Percentiles rank a stretch among this genome's conserved stretches.
Conservation (phyloP, 306 rosid genomes). For the Malus sieversii region DNA sequence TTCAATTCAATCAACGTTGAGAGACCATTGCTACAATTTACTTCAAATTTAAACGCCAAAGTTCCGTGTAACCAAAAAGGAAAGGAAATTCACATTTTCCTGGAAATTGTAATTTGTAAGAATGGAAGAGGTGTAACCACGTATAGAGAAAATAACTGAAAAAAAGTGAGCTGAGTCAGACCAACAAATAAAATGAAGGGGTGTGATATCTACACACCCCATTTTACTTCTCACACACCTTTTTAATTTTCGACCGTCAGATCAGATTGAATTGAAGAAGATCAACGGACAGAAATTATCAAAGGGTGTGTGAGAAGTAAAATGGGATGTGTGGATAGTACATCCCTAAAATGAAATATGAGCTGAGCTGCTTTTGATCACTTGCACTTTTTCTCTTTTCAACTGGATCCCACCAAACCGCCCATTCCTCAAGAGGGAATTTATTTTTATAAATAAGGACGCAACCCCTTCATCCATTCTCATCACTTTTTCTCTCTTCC, state of each 20-base stretch:
- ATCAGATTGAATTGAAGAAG: no score
- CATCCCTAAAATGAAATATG: neutral
- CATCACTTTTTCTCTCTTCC: constrained; percentile 4
- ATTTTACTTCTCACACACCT: no score
- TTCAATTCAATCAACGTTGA: no score
- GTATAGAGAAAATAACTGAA: constrained; percentile 2
- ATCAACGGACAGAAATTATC: no score
- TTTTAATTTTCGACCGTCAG: no score
- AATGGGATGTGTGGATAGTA: no score
- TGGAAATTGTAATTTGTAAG: constrained; percentile 10
- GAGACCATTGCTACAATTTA: no score
- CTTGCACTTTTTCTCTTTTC: constrained; percentile 46
- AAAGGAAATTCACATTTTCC: neutral
- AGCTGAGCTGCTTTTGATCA: constrained; percentile 21
- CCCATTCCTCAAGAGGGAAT: neutral
- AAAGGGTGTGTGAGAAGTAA: no score
- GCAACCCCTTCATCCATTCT: constrained; percentile 17
- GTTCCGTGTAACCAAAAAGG: no score
- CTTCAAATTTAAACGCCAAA: no score
- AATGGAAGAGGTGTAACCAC: constrained; percentile 35
- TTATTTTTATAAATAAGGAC: constrained; percentile 23
- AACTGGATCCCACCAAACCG: constrained; percentile 21
- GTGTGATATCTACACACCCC: no score
- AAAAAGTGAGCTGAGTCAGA: neutral
- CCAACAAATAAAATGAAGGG: neutral